phyloP scores from a whole-genome alignment of 768 basidiomycete genomes.

The Strobilomyces echinocephalus region DNA sequence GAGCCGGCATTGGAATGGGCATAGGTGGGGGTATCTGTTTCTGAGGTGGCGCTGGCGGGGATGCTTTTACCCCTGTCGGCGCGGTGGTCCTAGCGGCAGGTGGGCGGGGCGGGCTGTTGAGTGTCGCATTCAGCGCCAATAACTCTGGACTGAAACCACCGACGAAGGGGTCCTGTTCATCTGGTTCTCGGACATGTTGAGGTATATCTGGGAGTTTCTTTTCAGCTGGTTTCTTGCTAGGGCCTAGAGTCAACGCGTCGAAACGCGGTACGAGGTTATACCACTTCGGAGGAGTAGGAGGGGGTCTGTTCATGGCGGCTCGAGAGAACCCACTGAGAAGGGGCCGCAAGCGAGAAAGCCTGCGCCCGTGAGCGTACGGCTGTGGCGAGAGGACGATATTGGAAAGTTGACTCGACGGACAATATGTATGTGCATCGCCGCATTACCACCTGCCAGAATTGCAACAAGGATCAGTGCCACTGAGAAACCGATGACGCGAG shows the following conservation, averaged over 20 bases:
- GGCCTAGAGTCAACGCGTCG: slow-evolving; percentile 28
- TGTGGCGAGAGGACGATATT: slow-evolving; percentile 10
- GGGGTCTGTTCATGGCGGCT: slow-evolving; percentile 21
- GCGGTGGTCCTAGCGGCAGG: slow-evolving; percentile 4
- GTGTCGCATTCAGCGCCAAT: slow-evolving; percentile 5
- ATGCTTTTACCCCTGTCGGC: not conserved
- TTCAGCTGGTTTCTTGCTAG: slow-evolving; percentile 13
- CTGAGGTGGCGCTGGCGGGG: slow-evolving; percentile 1
- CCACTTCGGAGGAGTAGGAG: slow-evolving; percentile 10
- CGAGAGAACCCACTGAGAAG: not conserved
- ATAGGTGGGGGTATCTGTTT: slow-evolving; percentile 13
- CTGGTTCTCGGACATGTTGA: not conserved
- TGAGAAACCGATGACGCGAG: no score
- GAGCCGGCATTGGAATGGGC: slow-evolving; percentile 33
- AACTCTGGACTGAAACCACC: slow-evolving; percentile 43
- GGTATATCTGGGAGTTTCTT: slow-evolving; percentile 16
- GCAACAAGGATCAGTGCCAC: not conserved
- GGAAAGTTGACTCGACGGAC: slow-evolving; percentile 18
- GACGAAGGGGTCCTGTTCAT: slow-evolving; percentile 32
- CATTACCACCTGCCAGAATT: not conserved
- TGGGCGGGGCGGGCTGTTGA: slow-evolving; percentile 9
- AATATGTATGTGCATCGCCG: slow-evolving; percentile 12
- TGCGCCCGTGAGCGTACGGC: slow-evolving; percentile 4
- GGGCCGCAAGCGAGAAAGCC: slow-evolving; percentile 10
- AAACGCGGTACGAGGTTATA: slow-evolving; percentile 32